These are phyloP conservation scores for Neurospora sp. DNA, from an alignment of 495 filamentous ascomycete species.

Conservation along the genomic window DNA sequence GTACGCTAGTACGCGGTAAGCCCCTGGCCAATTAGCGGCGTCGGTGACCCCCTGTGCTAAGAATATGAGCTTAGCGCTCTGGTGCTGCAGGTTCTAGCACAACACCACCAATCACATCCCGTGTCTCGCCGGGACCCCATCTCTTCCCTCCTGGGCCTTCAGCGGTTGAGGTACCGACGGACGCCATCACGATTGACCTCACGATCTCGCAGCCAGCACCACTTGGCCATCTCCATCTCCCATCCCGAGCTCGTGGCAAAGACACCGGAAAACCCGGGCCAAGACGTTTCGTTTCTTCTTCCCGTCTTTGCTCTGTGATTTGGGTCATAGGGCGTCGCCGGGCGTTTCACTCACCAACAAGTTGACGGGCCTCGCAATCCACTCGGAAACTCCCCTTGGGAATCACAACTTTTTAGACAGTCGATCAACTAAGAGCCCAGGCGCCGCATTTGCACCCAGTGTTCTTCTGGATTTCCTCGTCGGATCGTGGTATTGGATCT, in stretches of 20 bases:
- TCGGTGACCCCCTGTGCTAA: constrained; percentile 15
- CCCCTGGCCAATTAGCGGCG: constrained; percentile 17
- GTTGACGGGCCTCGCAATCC: neutral
- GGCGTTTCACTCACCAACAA: neutral
- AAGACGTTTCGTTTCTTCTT: neutral
- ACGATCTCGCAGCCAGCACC: neutral
- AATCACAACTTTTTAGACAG: neutral
- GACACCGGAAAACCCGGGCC: neutral
- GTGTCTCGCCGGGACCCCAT: neutral
- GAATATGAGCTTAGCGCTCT: constrained; percentile 29
- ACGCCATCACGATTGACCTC: constrained; percentile 18
- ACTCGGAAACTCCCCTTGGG: neutral
- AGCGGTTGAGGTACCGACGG: constrained; percentile 19
- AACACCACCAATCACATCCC: constrained; percentile 18
- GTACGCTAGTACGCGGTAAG: constrained; percentile 18
- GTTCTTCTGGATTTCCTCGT: neutral
- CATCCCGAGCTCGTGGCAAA: neutral
- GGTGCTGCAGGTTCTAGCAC: constrained; percentile 17
- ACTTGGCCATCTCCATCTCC: neutral
- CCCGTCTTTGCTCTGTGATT: neutral
- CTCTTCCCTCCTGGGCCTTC: neutral
- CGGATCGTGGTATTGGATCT: neutral
- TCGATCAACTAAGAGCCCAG: neutral
- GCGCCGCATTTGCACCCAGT: neutral
- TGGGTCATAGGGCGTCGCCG: neutral